Evolutionary conservation across 345 rosid genomes (phyloP), one percentile per base, ranked within the genome.

Genomic region (Sisymbrium irio): DNA sequence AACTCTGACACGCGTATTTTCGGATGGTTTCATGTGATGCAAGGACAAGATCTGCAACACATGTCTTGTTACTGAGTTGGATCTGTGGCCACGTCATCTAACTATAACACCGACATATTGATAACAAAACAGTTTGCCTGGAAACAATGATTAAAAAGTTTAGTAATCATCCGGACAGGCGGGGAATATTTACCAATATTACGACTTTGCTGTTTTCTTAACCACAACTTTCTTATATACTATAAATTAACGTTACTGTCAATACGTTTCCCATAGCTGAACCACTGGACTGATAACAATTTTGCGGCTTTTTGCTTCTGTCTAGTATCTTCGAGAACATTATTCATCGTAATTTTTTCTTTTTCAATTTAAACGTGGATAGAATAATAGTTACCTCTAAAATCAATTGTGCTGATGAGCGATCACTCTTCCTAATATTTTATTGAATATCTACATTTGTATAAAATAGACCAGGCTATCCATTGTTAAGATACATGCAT

Each of bases 21-120:
- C 0, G 8, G 41, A 14, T 13, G 35, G 58, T 53, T 53, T 7
- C 18, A 25, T 46, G 51, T 46, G 59, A 35, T 65, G 62, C 62
- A 25, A 55, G 63, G 53, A 55, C 59, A 55, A 30, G 14, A 68
- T 42, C 7, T 18, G 41, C 12, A 1, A 68, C 73, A 55, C 73
- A 51, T 68, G 73, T 41, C 54, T 28, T 40, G 9, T 5, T 28
- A 27, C 22, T 55, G 53, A 27, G 19, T 4, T 37, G 13, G 9
- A 41, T 41, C 35, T 41, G 39, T 18, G 18, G 54, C 72, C 72
- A 41, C 53, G 63, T 55, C 30, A 30, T 68, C 11, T 41, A 51
- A 68, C 36, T 39, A 10, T 40, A 6, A 28, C 61, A 56, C 61
- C 40, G 61, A 56, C 63, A 40, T 61, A 39, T 40, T 9, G 2